phyloP scores from a whole-genome alignment of 257 asterid genomes.

The Oldenlandia corymbosa region DNA sequence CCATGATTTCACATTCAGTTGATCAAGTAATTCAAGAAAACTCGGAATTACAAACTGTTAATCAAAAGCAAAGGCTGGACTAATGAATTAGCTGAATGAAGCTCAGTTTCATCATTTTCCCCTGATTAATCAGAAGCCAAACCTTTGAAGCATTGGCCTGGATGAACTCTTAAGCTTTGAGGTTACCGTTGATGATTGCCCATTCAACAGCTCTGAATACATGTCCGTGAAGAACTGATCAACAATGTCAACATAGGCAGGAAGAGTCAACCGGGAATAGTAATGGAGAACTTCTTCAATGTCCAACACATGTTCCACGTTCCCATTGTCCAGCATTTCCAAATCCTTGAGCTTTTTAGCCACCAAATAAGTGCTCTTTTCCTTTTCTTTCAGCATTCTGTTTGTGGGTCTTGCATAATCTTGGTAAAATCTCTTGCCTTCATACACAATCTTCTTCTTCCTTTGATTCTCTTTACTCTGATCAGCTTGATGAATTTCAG shows the following conservation, averaged over 20 bases:
- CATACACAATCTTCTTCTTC: conserved; percentile 18
- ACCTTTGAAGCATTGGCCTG: conserved; percentile 11
- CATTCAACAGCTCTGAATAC: conserved; percentile 27
- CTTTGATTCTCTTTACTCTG: background rate
- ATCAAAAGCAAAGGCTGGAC: too few species aligned
- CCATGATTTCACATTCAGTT: too few species aligned
- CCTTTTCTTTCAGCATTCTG: conserved; percentile 1
- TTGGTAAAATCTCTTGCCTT: conserved; percentile 19
- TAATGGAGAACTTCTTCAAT: conserved; percentile 32
- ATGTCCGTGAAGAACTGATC: conserved; percentile 48
- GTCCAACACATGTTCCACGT: conserved; percentile 30
- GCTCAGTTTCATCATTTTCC: background rate
- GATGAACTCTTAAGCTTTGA: background rate
- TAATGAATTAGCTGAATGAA: background rate
- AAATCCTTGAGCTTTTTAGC: conserved; percentile 28
- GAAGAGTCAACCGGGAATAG: conserved; percentile 38
- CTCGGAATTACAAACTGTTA: too few species aligned
- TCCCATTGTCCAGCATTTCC: conserved; percentile 32
- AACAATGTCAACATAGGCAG: conserved; percentile 45
- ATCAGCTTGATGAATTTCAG: background rate
- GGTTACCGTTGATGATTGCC: background rate
- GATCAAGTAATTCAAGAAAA: too few species aligned
- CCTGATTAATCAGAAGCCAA: background rate
- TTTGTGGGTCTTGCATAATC: background rate
- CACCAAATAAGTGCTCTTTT: conserved; percentile 20